Conservation (phyloP, 768 basidiomycete genomes). For the Kwoniella heveanensis region DNA sequence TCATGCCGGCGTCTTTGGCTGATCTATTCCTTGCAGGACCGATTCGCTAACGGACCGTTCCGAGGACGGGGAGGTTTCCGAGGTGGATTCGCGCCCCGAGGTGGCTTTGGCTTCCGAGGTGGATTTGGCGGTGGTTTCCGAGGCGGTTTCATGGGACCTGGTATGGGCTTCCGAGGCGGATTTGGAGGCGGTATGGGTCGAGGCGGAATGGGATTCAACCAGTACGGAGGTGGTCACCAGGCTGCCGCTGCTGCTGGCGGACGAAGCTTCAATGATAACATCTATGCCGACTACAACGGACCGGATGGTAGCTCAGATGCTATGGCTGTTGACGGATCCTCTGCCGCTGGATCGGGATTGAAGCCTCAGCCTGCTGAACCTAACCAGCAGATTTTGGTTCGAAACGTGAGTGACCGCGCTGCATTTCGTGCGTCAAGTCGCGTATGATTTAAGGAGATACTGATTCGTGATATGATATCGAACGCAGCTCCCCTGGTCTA, state of each 20-base stretch:
- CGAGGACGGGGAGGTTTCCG: constrained; percentile 58
- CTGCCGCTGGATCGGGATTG: constrained; percentile 46
- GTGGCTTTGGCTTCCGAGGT: constrained; percentile 62
- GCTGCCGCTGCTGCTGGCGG: constrained; percentile 37
- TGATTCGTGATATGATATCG: too few species aligned
- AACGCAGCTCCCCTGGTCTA: constrained; percentile 99
- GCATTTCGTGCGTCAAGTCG: too few species aligned
- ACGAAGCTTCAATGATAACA: constrained; percentile 72
- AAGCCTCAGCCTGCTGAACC: constrained; percentile 65
- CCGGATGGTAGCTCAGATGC: constrained; percentile 65
- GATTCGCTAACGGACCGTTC: constrained; percentile 59
- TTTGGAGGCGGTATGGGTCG: constrained; percentile 59
- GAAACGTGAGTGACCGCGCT: constrained; percentile 74
- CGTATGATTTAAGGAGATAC: too few species aligned
- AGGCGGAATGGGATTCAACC: constrained; percentile 54
- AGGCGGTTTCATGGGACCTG: constrained; percentile 51
- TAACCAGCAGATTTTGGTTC: constrained; percentile 96
- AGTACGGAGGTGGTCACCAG: constrained; percentile 60
- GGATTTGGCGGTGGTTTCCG: constrained; percentile 55
- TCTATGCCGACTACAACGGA: constrained; percentile 90
- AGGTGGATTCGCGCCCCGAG: constrained; percentile 60
- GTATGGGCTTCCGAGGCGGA: constrained; percentile 52
- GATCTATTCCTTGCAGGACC: constrained; percentile 31
- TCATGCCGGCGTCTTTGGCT: background rate
- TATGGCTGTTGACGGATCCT: constrained; percentile 35